Evolutionary conservation across 257 asterid species (phyloP).

Genomic region (Solanum corneliomulleri): DNA sequence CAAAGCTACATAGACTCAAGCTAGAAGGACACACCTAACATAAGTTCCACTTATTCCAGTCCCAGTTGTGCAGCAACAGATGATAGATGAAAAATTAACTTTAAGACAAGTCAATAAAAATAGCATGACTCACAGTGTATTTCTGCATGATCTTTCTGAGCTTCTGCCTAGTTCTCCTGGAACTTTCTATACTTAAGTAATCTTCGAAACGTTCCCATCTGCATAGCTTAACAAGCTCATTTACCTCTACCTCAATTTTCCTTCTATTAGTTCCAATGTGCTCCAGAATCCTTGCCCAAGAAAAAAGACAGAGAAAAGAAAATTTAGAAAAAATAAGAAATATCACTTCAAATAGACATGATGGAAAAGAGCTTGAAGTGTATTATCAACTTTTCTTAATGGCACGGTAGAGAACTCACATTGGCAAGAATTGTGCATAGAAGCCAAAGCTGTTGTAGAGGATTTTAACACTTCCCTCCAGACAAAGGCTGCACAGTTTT

Average conservation of each 20-base stretch:
- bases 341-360: not conserved
- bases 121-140: slow-evolving; percentile 49
- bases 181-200: slow-evolving; percentile 46
- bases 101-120: not conserved
- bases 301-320: not conserved
- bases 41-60: not conserved
- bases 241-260: slow-evolving; percentile 62
- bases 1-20: not conserved
- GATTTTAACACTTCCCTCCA: slow-evolving; percentile 46
- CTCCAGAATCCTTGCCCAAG: slow-evolving; percentile 39
- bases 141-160: slow-evolving; percentile 61
- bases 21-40: not conserved
- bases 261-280: slow-evolving; percentile 43
- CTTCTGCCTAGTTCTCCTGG: slow-evolving; percentile 64
- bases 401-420: slow-evolving; percentile 28
- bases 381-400: not conserved
- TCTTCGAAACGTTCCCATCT: slow-evolving; percentile 66
- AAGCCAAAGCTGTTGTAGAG: slow-evolving; percentile 80
- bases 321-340: not conserved
- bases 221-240: slow-evolving; percentile 58
- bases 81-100: not conserved
- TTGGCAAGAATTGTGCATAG: slow-evolving; percentile 70
- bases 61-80: not conserved
- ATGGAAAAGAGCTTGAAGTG: not conserved
- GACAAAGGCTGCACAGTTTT: slow-evolving; percentile 37